A percentile compares a stretch with the other conserved stretches of the same genome.
Evolutionary conservation across 2,329 filamentous ascomycete species (phyloP).

Genomic region (Xylariales sp.): DNA sequence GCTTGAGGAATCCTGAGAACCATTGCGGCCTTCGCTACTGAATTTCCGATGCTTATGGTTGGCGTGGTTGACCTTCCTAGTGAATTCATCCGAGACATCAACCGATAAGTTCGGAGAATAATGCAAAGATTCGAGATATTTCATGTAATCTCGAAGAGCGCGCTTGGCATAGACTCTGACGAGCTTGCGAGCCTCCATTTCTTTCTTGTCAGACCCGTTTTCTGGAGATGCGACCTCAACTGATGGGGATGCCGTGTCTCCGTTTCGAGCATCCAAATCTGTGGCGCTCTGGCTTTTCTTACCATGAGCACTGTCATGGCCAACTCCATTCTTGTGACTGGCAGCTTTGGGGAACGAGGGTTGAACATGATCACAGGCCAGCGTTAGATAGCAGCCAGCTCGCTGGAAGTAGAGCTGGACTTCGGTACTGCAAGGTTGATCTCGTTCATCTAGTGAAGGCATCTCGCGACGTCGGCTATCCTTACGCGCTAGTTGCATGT

Average conservation of each 20-base stretch:
- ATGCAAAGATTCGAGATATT: constrained; percentile 69
- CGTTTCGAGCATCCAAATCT: neutral
- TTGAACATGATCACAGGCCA: constrained; percentile 64
- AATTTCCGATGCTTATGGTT: constrained; percentile 28
- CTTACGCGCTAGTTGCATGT: constrained; percentile 44
- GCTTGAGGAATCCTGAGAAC: constrained; percentile 33
- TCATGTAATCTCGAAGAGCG: constrained; percentile 68
- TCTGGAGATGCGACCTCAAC: constrained; percentile 7
- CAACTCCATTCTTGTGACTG: constrained; percentile 17
- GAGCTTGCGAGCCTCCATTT: constrained; percentile 57
- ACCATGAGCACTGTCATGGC: constrained; percentile 11
- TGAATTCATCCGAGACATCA: constrained; percentile 53
- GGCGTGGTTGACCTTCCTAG: constrained; percentile 52
- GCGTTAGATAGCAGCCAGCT: constrained; percentile 64
- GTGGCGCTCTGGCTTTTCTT: neutral
- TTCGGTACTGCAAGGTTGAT: constrained; percentile 72
- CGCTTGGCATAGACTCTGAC: constrained; percentile 72
- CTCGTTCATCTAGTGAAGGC: constrained; percentile 25
- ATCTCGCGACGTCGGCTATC: constrained; percentile 24
- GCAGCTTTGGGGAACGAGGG: constrained; percentile 39
- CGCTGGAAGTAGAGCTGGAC: constrained; percentile 73
- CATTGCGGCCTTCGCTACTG: constrained; percentile 34
- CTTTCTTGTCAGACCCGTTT: constrained; percentile 17
- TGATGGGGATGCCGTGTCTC: neutral
- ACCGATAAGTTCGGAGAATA: constrained; percentile 69